A percentile compares a stretch with the other conserved stretches of the same genome.
Conservation (phyloP, 129 eudicot species). For the Apium graveolens region DNA sequence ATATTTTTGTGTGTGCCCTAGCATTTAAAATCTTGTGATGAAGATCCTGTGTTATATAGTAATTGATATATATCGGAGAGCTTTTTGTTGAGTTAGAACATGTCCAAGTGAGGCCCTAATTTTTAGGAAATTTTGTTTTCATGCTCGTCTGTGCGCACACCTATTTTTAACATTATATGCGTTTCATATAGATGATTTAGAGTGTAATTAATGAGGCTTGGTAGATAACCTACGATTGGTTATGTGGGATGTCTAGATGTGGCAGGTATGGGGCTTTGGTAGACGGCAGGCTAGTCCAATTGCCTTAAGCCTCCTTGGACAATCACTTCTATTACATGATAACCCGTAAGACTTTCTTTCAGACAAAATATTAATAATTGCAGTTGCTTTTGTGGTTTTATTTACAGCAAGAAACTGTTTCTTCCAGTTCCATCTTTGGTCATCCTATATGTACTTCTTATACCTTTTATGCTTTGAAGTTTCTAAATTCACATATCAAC, state of each 20-base stretch:
- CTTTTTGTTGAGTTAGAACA: not conserved
- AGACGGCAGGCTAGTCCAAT: not conserved
- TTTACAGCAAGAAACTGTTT: not conserved
- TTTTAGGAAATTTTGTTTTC: not conserved
- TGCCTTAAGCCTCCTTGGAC: not conserved
- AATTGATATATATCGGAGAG: not conserved
- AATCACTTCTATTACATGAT: not conserved
- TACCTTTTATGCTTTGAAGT: not conserved
- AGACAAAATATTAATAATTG: not conserved
- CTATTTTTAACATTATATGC: not conserved
- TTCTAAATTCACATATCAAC: not conserved
- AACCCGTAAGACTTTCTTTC: not conserved
- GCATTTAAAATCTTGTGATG: not conserved
- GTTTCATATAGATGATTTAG: not conserved
- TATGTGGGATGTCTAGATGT: not conserved
- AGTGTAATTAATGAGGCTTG: not conserved
- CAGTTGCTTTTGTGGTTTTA: not conserved
- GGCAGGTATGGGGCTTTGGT: not conserved
- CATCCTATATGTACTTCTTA: not conserved
- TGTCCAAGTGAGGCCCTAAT: not conserved
- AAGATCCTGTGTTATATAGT: not conserved
- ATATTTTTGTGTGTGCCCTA: not conserved
- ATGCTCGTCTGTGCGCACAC: not conserved
- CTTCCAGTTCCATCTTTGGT: not conserved
- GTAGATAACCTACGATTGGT: not conserved